Conservation (phyloP, 176 grass and related monocot species). For the Bothriochloa decipiens region DNA sequence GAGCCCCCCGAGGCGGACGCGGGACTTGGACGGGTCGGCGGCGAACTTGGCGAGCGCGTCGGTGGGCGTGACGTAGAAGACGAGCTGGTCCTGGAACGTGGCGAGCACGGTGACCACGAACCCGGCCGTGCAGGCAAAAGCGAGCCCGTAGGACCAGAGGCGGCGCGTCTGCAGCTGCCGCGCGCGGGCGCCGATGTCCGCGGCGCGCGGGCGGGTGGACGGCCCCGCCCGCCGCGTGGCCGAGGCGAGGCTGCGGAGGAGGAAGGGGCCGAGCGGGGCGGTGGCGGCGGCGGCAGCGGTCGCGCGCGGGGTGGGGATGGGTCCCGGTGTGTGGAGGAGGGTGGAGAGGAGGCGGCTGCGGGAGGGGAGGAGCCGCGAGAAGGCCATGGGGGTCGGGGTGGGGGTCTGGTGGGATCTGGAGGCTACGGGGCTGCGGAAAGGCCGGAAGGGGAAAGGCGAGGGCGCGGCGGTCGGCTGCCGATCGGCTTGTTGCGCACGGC, state of each 20-base stretch:
- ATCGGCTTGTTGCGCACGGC: constrained; percentile 58
- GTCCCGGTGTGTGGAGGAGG: constrained; percentile 45
- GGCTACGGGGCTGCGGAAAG: constrained; percentile 11
- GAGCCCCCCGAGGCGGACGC: constrained; percentile 86
- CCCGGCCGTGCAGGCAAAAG: constrained; percentile 86
- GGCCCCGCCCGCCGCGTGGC: constrained; percentile 43
- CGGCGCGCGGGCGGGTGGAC: constrained; percentile 46
- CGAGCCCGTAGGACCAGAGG: constrained; percentile 90
- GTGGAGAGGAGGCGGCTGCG: constrained; percentile 66
- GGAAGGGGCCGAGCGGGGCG: constrained; percentile 19
- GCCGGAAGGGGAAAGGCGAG: background rate
- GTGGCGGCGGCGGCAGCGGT: background rate
- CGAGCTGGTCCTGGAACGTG: constrained; percentile 95
- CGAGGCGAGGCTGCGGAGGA: constrained; percentile 17
- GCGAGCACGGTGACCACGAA: constrained; percentile 92
- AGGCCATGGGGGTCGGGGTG: constrained; percentile 42
- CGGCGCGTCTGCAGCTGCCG: constrained; percentile 90
- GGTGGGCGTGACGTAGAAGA: constrained; percentile 91
- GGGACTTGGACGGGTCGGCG: constrained; percentile 60
- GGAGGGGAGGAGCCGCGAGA: constrained; percentile 51
- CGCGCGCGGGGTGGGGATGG: background rate
- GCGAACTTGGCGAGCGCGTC: constrained; percentile 70
- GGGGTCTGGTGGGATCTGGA: constrained; percentile 42
- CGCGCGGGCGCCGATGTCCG: constrained; percentile 87
- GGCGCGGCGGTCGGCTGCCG: constrained; percentile 44